Base-by-base conservation (phyloP, 2,329 filamentous ascomycete species). In the Thermothelomyces thermophilus region DNA sequence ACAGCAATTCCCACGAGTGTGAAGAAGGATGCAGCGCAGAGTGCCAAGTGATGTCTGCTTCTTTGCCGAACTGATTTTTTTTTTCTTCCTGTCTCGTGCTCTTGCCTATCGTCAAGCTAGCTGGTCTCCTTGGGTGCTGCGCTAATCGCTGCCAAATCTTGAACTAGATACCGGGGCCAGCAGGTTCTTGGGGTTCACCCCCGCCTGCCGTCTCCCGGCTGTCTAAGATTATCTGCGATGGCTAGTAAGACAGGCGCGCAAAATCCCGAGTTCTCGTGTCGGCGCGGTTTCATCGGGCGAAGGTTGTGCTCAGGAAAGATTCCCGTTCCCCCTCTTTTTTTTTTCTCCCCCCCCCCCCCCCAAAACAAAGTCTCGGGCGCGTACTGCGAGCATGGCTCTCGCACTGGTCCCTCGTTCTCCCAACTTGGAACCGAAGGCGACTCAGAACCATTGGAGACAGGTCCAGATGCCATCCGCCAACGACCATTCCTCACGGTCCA, bases 41-140 rank as follows among this genome's bases (percentile, higher is more conserved):
- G 58, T 64, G 62, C 65, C 64, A 68, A n/a, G 65, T 62, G 65
- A 65, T 64, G 64, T 56, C 30, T 41, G 55, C 30, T 41, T 30
- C 48, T 49, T 53, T 50, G 51, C 46, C 51, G 51, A 49, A 53
- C 41, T 49, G 41, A 37, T 36, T 58, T 62, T 61, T 56, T 62
- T 61, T 56, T 62, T 63, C 58, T 64, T 60, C 58, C 58, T 64
- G 58, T 63, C 60, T 64, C 59, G 61, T 52, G 59, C 57, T 73
- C 81, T 80, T 83, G 81, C 44, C 83, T 85, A 86, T 78, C 80
- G 76, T 80, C 75, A 79, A 80, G 79, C 80, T 84, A 84, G 77
- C 76, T 79, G n/a, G 45, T 68, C 69, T 68, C 66, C 58, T 26
- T 56, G 58, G 58, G 48, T 59, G 55, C 69, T 71, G 73, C 71